These are phyloP conservation scores for Chytriomyces hyalinus DNA, from an alignment of 192 early-diverging fungal genomes.

Conservation along the genomic window DNA sequence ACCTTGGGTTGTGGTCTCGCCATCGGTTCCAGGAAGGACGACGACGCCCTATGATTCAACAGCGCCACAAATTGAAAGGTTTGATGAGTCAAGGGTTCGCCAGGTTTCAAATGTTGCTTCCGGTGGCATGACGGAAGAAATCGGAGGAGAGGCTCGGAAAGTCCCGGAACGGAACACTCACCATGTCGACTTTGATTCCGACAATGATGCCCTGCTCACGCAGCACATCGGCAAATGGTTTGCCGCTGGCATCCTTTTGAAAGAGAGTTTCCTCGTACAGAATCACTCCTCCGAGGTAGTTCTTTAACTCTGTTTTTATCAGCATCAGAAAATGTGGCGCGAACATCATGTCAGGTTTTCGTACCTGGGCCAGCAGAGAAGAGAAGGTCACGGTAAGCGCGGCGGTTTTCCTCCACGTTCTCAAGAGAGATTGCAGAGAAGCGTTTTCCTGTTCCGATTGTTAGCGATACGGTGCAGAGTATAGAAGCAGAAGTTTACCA, in stretches of 20 bases:
- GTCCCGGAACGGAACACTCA: not conserved
- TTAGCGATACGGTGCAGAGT: too few relatives aligned
- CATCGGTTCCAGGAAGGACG: conserved; percentile 47
- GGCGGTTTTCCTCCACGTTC: too few relatives aligned
- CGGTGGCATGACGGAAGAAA: not conserved
- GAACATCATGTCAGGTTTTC: too few relatives aligned
- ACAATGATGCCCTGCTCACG: conserved; percentile 43
- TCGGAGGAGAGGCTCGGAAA: not conserved
- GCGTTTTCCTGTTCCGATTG: too few relatives aligned
- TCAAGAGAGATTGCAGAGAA: too few relatives aligned
- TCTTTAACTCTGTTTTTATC: too few relatives aligned
- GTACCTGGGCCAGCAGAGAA: too few relatives aligned
- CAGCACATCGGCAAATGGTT: conserved; percentile 46
- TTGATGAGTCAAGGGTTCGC: not conserved
- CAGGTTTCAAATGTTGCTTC: not conserved
- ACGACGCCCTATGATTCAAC: conserved; percentile 36
- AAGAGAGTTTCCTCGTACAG: conserved; percentile 53
- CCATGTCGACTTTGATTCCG: conserved; percentile 55
- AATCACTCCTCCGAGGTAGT: too few relatives aligned
- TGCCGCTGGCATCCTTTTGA: conserved; percentile 48
- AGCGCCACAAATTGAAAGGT: too few relatives aligned
- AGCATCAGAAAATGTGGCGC: too few relatives aligned
- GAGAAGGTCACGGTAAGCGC: too few relatives aligned
- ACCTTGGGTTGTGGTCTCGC: conserved; percentile 53
- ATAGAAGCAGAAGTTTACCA: too few relatives aligned